Base-by-base conservation (phyloP, 2,329 filamentous ascomycete species). In the Colletotrichum sidae region DNA sequence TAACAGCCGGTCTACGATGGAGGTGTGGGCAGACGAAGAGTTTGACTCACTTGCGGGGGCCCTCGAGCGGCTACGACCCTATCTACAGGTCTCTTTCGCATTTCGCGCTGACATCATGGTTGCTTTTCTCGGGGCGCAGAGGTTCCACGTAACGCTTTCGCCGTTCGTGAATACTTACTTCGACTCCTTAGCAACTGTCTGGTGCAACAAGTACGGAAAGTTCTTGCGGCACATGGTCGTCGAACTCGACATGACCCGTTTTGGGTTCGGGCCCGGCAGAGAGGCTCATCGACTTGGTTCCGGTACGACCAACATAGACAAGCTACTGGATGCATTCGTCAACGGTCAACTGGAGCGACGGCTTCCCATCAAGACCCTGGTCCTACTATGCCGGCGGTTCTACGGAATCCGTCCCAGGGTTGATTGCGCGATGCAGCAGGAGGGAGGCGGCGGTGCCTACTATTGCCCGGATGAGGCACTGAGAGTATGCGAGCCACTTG, bases 161-260 rank as follows among this genome's bases (percentile, higher is more conserved):
- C 79, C 80, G 0, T 79, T 75, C 49, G 74, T 78, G 4, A 73
- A 72, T 2, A 67, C 68, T 0, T 59, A 60, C 6, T 68, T 77
- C 1, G 77, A 75, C 39, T 78, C 78, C 0, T 72, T 80, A 0
- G 77, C 76, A 1, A 77, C 75, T 0, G 59, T 67, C 4, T 81
- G 76, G 75, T 67, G 80, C 34, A 72, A 74, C 37, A 69, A 57
- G 8, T 81, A 81, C 52, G 75, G 74, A 1, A 56, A 69, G 2
- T 76, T 78, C 39, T 77, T 81, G 69, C 74, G 70, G 13, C 72
- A 73, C 34, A 68, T 83, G 25, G 73, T 74, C 2, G 53, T 83
- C 9, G 81, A 83, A 64, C 37, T 83, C 2, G 81, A 83, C 64
- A 71, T 81, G 69, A 76, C 80, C 1, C 75, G 72, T 10, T 70